Conservation (phyloP, 495 filamentous ascomycete genomes). For the Cercophora scortea region DNA sequence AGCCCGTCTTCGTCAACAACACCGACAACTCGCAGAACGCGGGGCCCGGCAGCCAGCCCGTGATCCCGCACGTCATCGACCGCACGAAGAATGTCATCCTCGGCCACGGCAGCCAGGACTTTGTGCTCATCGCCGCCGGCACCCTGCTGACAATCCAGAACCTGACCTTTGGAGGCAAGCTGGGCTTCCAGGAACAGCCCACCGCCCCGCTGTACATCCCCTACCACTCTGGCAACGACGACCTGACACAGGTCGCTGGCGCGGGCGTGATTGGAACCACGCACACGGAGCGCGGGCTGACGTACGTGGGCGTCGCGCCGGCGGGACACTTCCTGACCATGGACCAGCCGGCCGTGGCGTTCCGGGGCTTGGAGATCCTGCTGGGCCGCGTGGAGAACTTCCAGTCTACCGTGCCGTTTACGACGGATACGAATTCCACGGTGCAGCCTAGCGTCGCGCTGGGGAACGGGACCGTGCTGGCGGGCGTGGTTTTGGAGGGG, state of each 20-base stretch:
- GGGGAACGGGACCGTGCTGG: slow-evolving; percentile 24
- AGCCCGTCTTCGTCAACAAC: slow-evolving; percentile 50
- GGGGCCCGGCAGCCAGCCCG: slow-evolving; percentile 44
- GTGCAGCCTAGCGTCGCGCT: slow-evolving; percentile 7
- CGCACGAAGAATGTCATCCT: slow-evolving; percentile 62
- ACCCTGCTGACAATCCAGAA: slow-evolving; percentile 72
- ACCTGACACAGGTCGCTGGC: slow-evolving; percentile 12
- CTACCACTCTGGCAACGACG: slow-evolving; percentile 36
- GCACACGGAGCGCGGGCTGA: slow-evolving; percentile 30
- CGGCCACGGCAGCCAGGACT: slow-evolving; percentile 58
- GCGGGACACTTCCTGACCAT: slow-evolving; percentile 28
- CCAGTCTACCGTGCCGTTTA: slow-evolving; percentile 21
- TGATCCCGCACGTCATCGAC: slow-evolving; percentile 66
- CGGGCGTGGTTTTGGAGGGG: background rate
- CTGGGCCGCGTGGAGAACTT: slow-evolving; percentile 26
- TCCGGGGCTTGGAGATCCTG: slow-evolving; percentile 31
- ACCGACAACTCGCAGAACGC: slow-evolving; percentile 41
- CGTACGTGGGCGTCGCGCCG: slow-evolving; percentile 24
- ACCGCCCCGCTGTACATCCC: slow-evolving; percentile 58
- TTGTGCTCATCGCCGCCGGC: slow-evolving; percentile 57
- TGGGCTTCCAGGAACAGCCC: slow-evolving; percentile 59
- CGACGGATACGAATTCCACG: slow-evolving; percentile 9
- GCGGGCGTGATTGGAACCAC: slow-evolving; percentile 26
- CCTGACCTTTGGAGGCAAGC: slow-evolving; percentile 70
- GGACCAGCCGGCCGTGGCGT: slow-evolving; percentile 27